A percentile compares a stretch with the other conserved stretches of the same genome.
Conservation (phyloP, 1,139 yeast genomes). For the Diutina ranongensis region DNA sequence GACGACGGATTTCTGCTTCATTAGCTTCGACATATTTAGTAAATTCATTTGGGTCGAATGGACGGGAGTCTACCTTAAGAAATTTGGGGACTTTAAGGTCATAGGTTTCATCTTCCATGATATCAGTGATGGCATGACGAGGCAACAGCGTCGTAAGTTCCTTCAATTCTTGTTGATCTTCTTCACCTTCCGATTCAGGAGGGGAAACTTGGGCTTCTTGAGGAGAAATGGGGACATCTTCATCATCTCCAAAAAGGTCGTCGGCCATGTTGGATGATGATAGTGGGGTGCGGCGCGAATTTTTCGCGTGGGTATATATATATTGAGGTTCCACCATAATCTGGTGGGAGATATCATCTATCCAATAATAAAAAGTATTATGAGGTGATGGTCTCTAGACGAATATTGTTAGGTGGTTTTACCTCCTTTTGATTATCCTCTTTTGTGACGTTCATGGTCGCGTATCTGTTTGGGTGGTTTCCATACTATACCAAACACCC, state of each 20-base stretch:
- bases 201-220: no score
- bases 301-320: no score
- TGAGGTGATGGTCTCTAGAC: no score
- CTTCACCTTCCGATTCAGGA: neutral
- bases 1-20: constrained; percentile 29
- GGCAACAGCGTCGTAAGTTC: constrained; percentile 56
- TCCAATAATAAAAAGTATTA: no score
- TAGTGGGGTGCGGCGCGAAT: no score
- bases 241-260: constrained; percentile 6
- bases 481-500: no score
- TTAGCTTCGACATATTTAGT: constrained; percentile 40
- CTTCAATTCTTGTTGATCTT: constrained; percentile 17
- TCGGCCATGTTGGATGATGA: neutral
- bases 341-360: no score
- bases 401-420: no score
- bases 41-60: constrained; percentile 72
- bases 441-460: no score
- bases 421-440: no score
- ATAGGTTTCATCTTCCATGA: constrained; percentile 31
- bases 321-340: no score
- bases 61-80: constrained; percentile 70
- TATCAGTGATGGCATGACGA: constrained; percentile 53
- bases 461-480: no score
- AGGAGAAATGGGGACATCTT: neutral
- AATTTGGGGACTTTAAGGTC: constrained; percentile 65